Conservation (phyloP, 306 rosid genomes). For the Cicer pinnatifidum region DNA sequence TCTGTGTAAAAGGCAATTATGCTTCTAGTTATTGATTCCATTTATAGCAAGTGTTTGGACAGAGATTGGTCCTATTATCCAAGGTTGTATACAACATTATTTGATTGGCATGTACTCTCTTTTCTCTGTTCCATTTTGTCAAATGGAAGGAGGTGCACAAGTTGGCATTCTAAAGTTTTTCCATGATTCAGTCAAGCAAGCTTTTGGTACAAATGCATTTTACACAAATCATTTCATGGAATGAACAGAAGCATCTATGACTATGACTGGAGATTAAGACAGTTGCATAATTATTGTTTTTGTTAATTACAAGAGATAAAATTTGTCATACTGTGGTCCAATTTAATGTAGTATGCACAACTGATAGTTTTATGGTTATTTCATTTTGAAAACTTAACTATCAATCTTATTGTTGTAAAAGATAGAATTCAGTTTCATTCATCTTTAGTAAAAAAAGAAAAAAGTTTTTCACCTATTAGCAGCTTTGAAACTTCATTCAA, state of each 20-base stretch:
- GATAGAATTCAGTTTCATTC: background rate
- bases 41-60: slow-evolving; percentile 45
- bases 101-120: background rate
- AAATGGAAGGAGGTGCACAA: slow-evolving; percentile 26
- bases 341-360: background rate
- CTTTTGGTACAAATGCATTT: slow-evolving; percentile 25
- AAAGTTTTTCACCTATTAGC: background rate
- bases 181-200: slow-evolving; percentile 2
- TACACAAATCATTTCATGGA: background rate
- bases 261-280: background rate
- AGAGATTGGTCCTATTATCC: slow-evolving; percentile 37
- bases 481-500: background rate
- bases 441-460: background rate
- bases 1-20: slow-evolving; percentile 51
- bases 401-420: background rate
- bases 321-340: background rate
- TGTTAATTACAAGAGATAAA: background rate
- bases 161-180: background rate
- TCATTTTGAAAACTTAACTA: background rate
- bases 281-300: background rate
- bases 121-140: slow-evolving; percentile 30
- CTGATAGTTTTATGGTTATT: background rate
- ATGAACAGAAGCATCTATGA: slow-evolving; percentile 6
- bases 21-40: slow-evolving; percentile 51
- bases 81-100: background rate